These are phyloP conservation scores for Leccinum fallax DNA, from an alignment of 1,284 basidiomycete genomes.

Conservation along the genomic window DNA sequence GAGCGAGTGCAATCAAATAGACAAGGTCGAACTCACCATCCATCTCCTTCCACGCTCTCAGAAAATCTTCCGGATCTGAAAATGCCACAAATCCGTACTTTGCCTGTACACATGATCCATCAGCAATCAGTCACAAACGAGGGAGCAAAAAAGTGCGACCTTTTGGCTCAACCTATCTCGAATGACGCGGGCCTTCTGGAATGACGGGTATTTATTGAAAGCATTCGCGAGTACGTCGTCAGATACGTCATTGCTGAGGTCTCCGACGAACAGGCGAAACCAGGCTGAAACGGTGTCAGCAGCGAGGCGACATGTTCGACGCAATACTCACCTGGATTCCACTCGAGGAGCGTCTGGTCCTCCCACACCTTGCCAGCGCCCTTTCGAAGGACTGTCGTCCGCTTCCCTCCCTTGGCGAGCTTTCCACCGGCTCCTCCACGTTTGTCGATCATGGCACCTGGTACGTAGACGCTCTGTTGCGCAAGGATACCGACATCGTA, in stretches of 20 bases:
- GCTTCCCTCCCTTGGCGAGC: conserved; percentile 86
- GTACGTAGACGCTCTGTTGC: conserved; percentile 86
- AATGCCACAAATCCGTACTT: conserved; percentile 98
- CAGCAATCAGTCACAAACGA: not conserved
- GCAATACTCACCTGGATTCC: conserved; percentile 85
- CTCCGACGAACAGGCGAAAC: conserved; percentile 98
- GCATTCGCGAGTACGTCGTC: conserved; percentile 92
- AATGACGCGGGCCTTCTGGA: conserved; percentile 94
- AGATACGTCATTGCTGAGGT: conserved; percentile 97
- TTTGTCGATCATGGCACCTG: conserved; percentile 85
- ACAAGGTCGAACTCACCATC: conserved; percentile 66
- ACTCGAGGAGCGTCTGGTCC: conserved; percentile 95
- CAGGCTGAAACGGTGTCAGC: conserved; percentile 61
- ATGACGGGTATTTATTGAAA: conserved; percentile 91
- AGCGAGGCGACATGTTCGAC: not conserved
- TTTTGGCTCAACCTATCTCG: conserved; percentile 89
- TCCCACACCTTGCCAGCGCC: conserved; percentile 98
- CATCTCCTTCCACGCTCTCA: conserved; percentile 99
- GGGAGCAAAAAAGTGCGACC: conserved; percentile 43
- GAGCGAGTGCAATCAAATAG: conserved; percentile 6
- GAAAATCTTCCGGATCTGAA: conserved; percentile 97
- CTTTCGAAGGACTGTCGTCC: conserved; percentile 93
- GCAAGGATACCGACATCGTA: conserved; percentile 87
- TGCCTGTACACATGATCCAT: conserved; percentile 54
- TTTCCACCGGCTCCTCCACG: conserved; percentile 82